These are phyloP conservation scores for Exophiala oligosperma DNA, from an alignment of 2,329 filamentous ascomycete species.

Conservation along the genomic window DNA sequence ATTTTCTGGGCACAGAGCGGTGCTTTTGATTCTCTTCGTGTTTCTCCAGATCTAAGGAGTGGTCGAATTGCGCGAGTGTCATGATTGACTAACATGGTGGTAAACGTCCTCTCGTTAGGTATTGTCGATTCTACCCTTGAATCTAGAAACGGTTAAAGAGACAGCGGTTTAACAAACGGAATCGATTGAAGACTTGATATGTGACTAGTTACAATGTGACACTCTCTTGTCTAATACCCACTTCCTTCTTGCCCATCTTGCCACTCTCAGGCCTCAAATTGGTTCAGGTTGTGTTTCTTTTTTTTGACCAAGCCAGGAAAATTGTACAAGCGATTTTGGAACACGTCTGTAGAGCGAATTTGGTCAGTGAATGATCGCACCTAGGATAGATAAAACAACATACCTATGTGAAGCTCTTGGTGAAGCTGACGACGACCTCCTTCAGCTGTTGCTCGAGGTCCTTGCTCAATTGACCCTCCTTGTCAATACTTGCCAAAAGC, in stretches of 20 bases:
- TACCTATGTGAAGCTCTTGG: constrained; percentile 79
- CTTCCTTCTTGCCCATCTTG: constrained; percentile 2
- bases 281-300: constrained; percentile 10
- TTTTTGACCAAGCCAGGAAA: constrained; percentile 22
- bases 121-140: too few relatives aligned
- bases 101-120: too few relatives aligned
- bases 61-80: too few relatives aligned
- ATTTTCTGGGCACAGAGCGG: too few relatives aligned
- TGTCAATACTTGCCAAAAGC: constrained; percentile 81
- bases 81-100: too few relatives aligned
- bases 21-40: too few relatives aligned
- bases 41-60: too few relatives aligned
- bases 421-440: constrained; percentile 76
- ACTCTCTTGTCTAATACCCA: constrained; percentile 13
- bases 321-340: constrained; percentile 25
- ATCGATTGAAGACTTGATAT: constrained; percentile 28
- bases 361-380: not conserved
- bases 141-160: too few relatives aligned
- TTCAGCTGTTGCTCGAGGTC: constrained; percentile 67
- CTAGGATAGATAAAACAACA: not conserved
- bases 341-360: constrained; percentile 4
- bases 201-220: constrained; percentile 30
- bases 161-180: constrained; percentile 7
- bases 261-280: constrained; percentile 13
- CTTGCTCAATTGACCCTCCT: constrained; percentile 95